These are phyloP conservation scores for Psilocybe azurescens DNA, from an alignment of 768 basidiomycete genomes.

Conservation along the genomic window DNA sequence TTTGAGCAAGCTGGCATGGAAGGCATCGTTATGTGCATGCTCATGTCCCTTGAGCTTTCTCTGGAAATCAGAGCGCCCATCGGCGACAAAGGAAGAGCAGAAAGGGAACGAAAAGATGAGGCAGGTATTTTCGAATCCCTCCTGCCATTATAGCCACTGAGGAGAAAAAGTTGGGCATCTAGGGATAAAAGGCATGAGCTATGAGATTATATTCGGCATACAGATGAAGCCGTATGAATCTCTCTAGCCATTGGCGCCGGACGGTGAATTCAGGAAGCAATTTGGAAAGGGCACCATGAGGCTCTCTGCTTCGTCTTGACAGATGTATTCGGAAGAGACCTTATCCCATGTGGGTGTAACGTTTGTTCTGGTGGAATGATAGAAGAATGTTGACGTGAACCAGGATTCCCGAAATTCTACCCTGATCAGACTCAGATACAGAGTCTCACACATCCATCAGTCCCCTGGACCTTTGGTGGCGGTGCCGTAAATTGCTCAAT, in stretches of 20 bases:
- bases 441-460: too few species aligned
- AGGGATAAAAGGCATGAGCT: too few species aligned
- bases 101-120: background rate
- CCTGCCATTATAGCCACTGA: background rate
- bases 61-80: slow-evolving; percentile 4
- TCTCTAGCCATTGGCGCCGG: background rate
- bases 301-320: slow-evolving; percentile 8
- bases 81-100: background rate
- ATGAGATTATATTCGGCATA: background rate
- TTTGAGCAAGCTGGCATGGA: slow-evolving; percentile 9
- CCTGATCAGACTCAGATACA: background rate
- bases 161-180: background rate
- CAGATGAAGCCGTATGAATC: background rate
- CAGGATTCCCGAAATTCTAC: slow-evolving; percentile 8
- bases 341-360: background rate
- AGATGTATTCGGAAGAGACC: slow-evolving; percentile 3
- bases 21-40: slow-evolving; percentile 5
- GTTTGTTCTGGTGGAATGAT: slow-evolving; percentile 1
- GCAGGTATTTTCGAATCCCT: background rate
- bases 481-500: too few species aligned
- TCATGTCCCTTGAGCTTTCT: slow-evolving; percentile 9
- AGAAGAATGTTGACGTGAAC: background rate
- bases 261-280: background rate
- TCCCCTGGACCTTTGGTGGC: too few species aligned
- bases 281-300: slow-evolving; percentile 7